These are phyloP conservation scores for Acanthamoeba sp. DNA, from an alignment of 208 protist species.

Conservation along the genomic window DNA sequence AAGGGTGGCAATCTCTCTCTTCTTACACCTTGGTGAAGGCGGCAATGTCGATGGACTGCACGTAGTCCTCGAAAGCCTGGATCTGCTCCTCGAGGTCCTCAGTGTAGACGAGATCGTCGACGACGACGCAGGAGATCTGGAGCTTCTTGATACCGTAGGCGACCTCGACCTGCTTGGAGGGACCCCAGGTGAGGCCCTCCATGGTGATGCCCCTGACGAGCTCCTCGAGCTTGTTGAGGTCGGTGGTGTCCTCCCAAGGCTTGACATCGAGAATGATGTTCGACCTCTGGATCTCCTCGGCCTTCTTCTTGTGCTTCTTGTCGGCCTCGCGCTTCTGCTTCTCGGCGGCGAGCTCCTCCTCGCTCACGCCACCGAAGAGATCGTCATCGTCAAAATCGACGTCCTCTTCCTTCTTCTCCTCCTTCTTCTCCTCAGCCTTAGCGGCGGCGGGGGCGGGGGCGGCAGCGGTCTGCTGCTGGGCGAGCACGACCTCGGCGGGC, in stretches of 20 bases:
- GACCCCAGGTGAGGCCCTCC: slow-evolving; percentile 95
- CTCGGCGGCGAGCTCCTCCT: slow-evolving; percentile 77
- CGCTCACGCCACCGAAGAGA: slow-evolving; percentile 82
- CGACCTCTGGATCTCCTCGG: slow-evolving; percentile 79
- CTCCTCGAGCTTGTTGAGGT: slow-evolving; percentile 92
- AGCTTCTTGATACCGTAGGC: slow-evolving; percentile 96
- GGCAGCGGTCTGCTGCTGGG: not conserved
- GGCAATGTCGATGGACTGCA: slow-evolving; percentile 96
- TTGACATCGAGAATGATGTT: slow-evolving; percentile 95
- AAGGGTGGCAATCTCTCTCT: not conserved
- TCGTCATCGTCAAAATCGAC: slow-evolving; percentile 82
- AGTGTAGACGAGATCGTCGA: slow-evolving; percentile 95
- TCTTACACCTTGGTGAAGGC: slow-evolving; percentile 96
- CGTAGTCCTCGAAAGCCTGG: slow-evolving; percentile 94
- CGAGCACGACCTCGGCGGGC: slow-evolving; percentile 42
- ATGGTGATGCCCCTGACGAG: slow-evolving; percentile 93
- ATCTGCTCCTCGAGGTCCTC: slow-evolving; percentile 95
- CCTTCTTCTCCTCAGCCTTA: slow-evolving; percentile 39
- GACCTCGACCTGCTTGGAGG: slow-evolving; percentile 93
- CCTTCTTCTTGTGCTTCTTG: slow-evolving; percentile 78
- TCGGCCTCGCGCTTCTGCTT: slow-evolving; percentile 77
- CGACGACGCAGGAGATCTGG: slow-evolving; percentile 94
- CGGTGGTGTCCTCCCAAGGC: slow-evolving; percentile 95
- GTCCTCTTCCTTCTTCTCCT: slow-evolving; percentile 69
- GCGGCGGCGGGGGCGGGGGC: slow-evolving; percentile 68